Base-by-base conservation (phyloP, 2,329 filamentous ascomycete species). In the Domatiomyces catenatus region DNA sequence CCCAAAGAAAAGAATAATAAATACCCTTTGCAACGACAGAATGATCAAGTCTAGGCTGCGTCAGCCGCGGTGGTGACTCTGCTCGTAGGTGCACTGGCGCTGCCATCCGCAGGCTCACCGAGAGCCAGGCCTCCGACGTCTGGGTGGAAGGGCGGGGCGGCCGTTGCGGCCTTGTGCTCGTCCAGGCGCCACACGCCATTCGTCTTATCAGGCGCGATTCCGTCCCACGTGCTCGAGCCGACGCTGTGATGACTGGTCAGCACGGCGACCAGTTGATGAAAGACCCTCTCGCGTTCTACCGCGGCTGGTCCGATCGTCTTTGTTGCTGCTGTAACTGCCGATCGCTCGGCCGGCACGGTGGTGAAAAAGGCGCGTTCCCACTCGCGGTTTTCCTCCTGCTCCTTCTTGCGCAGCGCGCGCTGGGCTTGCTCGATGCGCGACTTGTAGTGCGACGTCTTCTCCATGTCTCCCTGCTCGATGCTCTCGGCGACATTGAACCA, bases 401-500 rank as follows among this genome's bases (percentile, higher is more conserved):
- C 89, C 63, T 80, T 75, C 64, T 77, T 77, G 56, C 89, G 80
- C 68, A 80, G 73, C 66, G 76, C 86, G 8, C 89, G 81, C 72
- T 96, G 90, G 32, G 83, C 80, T 60, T 88, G 86, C 68, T 98
- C 92, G 56, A 96, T 95, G 67, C 88, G 85, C 51, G 78, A 78
- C 73, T 98, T 98, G 66, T 93, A 86, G 12, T 70, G 63, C 1
- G 81, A 80, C 0, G 87, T 86, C 3, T 77, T 71, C 59, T 94
- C 87, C 77, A 96, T 86, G 65, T 95, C 87, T 51, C 87, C 86
- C 59, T 77, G 79, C 53, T 79, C 76, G 61, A 96, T 94, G 47
- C 82, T 87, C 24, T 77, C 77, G 0, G 87, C 87, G 22, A 98
- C 92, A 62, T 86, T 85, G 56, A 76, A 72, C 90, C 90, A 98